Conservation (phyloP, 2,329 filamentous ascomycete species). For the Talaromyces albobiverticillius region DNA sequence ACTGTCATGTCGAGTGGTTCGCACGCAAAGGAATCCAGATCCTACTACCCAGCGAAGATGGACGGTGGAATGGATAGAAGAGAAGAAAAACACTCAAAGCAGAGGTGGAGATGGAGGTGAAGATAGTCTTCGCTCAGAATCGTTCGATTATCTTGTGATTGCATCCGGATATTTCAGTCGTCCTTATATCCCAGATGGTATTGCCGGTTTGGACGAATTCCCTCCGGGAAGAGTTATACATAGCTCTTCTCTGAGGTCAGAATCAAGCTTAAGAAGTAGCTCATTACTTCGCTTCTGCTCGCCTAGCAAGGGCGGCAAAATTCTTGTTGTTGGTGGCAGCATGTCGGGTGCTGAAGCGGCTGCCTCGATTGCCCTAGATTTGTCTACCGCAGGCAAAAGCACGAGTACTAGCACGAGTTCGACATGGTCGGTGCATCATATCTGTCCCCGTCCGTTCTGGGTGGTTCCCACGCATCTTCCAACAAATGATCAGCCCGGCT, state of each 20-base stretch:
- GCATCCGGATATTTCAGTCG: slow-evolving; percentile 74
- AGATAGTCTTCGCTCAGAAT: slow-evolving; percentile 20
- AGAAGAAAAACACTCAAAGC: not conserved
- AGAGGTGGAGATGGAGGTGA: not conserved
- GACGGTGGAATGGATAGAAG: slow-evolving; percentile 36
- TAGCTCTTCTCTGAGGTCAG: slow-evolving; percentile 66
- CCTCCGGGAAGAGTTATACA: slow-evolving; percentile 57
- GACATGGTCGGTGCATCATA: slow-evolving; percentile 58
- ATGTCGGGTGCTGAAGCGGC: slow-evolving; percentile 81
- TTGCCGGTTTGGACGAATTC: slow-evolving; percentile 30
- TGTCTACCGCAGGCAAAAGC: slow-evolving; percentile 58
- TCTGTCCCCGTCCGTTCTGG: slow-evolving; percentile 69
- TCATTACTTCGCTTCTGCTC: not conserved
- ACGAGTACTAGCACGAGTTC: not conserved
- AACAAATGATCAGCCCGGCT: slow-evolving; percentile 38
- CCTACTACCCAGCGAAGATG: slow-evolving; percentile 27
- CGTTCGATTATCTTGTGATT: slow-evolving; percentile 70
- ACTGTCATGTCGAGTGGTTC: slow-evolving; percentile 45
- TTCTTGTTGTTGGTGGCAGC: slow-evolving; percentile 74
- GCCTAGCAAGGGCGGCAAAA: slow-evolving; percentile 52
- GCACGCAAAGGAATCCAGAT: slow-evolving; percentile 21
- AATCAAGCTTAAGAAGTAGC: slow-evolving; percentile 1
- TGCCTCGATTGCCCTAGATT: slow-evolving; percentile 66
- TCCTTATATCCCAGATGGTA: slow-evolving; percentile 53
- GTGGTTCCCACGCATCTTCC: slow-evolving; percentile 58